A percentile compares a stretch with the other conserved stretches of the same genome.
Evolutionary conservation across 352 stramenopile species (phyloP).

Genomic region (Globisporangium emineosum): DNA sequence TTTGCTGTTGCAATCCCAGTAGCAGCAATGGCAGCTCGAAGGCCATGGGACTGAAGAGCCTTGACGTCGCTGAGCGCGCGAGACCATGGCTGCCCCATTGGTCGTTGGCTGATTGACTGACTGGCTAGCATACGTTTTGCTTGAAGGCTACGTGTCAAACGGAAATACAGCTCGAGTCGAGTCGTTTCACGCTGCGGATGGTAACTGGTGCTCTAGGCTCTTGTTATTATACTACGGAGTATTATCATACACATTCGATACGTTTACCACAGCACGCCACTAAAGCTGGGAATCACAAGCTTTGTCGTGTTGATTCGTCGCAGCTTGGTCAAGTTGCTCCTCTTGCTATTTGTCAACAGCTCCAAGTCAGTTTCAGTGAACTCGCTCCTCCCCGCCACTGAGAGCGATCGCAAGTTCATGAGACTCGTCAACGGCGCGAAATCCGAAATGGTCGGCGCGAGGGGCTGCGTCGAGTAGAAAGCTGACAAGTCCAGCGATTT

Average conservation of each 20-base stretch:
- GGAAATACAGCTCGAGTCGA: neutral
- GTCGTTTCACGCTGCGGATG: too few species aligned
- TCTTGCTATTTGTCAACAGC: neutral
- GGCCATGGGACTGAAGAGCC: neutral
- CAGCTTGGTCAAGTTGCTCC: neutral
- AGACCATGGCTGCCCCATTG: slow-evolving; percentile 5
- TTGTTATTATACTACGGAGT: too few species aligned
- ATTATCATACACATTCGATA: neutral
- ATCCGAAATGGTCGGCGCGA: neutral
- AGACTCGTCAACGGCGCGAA: neutral
- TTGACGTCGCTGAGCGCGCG: neutral
- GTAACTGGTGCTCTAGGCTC: too few species aligned
- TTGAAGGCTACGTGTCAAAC: neutral
- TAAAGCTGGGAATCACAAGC: slow-evolving; percentile 3
- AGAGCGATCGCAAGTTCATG: slow-evolving; percentile 3
- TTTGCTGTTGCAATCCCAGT: neutral
- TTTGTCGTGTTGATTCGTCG: neutral
- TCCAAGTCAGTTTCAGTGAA: neutral
- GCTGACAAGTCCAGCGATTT: neutral
- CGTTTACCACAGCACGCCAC: neutral
- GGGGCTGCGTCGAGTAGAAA: slow-evolving; percentile 4
- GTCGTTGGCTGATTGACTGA: neutral
- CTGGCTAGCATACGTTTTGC: neutral
- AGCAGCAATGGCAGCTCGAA: neutral
- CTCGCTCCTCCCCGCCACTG: neutral